Percentiles rank a stretch among this genome's conserved stretches.
phyloP scores from a whole-genome alignment of 768 basidiomycete genomes.

The Boletus rubroflammeus region DNA sequence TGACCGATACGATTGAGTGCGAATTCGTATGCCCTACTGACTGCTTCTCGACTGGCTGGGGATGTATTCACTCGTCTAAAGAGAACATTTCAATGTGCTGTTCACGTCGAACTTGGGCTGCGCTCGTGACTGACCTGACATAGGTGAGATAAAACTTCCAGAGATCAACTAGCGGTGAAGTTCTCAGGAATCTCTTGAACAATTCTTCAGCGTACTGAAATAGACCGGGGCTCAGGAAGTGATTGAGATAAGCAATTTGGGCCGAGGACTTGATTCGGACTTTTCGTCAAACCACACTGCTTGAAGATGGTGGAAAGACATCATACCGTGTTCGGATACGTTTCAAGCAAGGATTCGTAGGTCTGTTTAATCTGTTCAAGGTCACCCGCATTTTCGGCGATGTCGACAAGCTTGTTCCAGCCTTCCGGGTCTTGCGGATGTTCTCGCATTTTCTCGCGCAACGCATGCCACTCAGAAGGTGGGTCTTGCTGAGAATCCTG shows the following conservation, averaged over 20 bases:
- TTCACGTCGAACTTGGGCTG: constrained; percentile 4
- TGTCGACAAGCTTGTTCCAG: constrained; percentile 73
- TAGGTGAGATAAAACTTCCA: constrained; percentile 95
- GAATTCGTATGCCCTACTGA: constrained; percentile 90
- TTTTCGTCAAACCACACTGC: constrained; percentile 22
- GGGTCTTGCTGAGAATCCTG: constrained; percentile 33
- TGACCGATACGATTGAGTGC: constrained; percentile 86
- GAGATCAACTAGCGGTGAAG: constrained; percentile 83
- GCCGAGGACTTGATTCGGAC: constrained; percentile 59
- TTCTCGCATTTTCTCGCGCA: constrained; percentile 59
- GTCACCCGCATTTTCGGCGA: constrained; percentile 75
- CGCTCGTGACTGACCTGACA: constrained; percentile 62
- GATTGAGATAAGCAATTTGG: constrained; percentile 80
- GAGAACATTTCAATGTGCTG: constrained; percentile 12
- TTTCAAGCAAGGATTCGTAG: constrained; percentile 78
- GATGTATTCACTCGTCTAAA: constrained; percentile 65
- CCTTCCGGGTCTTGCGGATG: constrained; percentile 72
- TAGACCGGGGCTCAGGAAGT: constrained; percentile 62
- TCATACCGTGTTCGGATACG: constrained; percentile 92
- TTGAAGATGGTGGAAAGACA: constrained; percentile 22
- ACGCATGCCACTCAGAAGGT: constrained; percentile 63
- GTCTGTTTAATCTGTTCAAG: constrained; percentile 75
- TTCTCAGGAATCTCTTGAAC: constrained; percentile 84
- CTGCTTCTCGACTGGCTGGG: constrained; percentile 65
- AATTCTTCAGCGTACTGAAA: constrained; percentile 79